Base-by-base conservation (phyloP, 495 filamentous ascomycete genomes). In the Trichoderma virens region DNA sequence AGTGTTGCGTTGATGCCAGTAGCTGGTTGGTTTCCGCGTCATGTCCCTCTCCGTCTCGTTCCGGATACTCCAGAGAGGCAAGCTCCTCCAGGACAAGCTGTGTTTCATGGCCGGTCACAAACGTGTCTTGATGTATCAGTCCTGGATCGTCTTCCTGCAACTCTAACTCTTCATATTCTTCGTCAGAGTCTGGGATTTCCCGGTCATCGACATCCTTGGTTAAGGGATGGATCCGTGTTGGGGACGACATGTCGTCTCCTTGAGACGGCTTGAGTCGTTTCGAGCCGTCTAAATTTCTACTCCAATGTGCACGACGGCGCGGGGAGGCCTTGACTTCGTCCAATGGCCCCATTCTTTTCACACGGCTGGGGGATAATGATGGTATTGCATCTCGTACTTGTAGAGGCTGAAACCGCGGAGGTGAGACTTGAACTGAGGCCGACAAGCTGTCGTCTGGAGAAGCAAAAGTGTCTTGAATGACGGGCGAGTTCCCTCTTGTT, bases 101-200 rank as follows among this genome's bases (percentile, higher is more conserved):
- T 14, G 35, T 62, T 11, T 62, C 61, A 8, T 32, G 31, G 18
- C 60, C 60, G 2, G 32, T 28, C 9, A 5, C n/a, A 35, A 61
- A 11, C 31, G 31, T 61, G 14, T 35, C 31, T n/a, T 61, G 60
- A 18, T 9, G 60, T 30, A 35, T 38, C 20, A 23, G n/a, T n/a
- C n/a, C 20, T 27, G 14, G 5, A 8, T 31, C n/a, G 3, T n/a
- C 8, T 3, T 61, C 31, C 16, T 35, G 11, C n/a, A 25, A 8
- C 31, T 38, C 20, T 2, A 41, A 30, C 16, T 45, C 38, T 8
- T 62, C 61, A 41, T 45, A 3, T 5, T 61, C 59, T 35, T 27
- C 61, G 14, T 62, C 61, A 8, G 61, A 62, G 18, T 62, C 61
- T 43, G 61, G 61, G 31, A 62, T 62, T 28, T 62, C 61, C 3